Conservation (phyloP, 495 filamentous ascomycete genomes). For the Xylaria intraflava region DNA sequence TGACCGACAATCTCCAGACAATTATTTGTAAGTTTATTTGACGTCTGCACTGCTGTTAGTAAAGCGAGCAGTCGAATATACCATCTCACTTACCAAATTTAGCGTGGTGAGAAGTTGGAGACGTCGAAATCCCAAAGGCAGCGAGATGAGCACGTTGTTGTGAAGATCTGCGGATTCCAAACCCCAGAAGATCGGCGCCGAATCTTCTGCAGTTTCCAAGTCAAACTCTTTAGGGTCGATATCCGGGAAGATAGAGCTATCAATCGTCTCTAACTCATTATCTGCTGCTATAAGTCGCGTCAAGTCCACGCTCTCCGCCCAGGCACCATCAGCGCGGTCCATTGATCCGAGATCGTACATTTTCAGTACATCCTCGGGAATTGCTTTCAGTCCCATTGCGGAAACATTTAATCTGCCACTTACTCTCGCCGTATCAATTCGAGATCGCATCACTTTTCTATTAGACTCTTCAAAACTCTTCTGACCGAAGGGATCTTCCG, state of each 20-base stretch:
- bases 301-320: conserved; percentile 95
- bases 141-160: conserved; percentile 62
- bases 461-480: conserved; percentile 50
- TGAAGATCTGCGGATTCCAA: conserved; percentile 80
- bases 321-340: conserved; percentile 52
- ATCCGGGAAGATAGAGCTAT: conserved; percentile 72
- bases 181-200: conserved; percentile 73
- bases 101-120: conserved; percentile 67
- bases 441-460: conserved; percentile 63
- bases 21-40: conserved; percentile 68
- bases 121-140: conserved; percentile 71
- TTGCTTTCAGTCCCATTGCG: conserved; percentile 69
- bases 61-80: background rate
- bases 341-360: conserved; percentile 76
- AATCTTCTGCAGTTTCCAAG: conserved; percentile 52
- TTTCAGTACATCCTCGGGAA: conserved; percentile 75
- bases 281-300: conserved; percentile 82
- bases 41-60: conserved; percentile 47
- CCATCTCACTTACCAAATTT: conserved; percentile 58
- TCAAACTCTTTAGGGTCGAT: conserved; percentile 48
- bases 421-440: conserved; percentile 65
- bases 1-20: conserved; percentile 66
- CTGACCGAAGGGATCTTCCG: conserved; percentile 63
- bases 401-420: conserved; percentile 88
- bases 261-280: conserved; percentile 74